Conservation (phyloP, 2,329 filamentous ascomycete species). For the Aspergillus transmontanensis region DNA sequence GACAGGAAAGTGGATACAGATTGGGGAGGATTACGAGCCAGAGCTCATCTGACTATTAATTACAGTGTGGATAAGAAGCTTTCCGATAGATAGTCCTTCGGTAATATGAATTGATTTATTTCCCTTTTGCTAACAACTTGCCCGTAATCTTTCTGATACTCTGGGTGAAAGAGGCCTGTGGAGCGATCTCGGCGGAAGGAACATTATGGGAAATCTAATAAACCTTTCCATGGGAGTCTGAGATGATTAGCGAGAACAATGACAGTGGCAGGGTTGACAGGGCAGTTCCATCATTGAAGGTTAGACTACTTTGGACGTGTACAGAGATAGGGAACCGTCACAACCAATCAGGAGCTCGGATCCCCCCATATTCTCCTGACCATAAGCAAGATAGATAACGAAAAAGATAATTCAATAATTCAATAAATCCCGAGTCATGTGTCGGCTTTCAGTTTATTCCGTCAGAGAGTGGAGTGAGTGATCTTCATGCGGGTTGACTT, state of each 20-base stretch:
- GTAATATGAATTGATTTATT: neutral
- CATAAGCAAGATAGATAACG: neutral
- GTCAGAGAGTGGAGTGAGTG: neutral
- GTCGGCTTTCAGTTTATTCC: no score
- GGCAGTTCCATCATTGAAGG: no score
- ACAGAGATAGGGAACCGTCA: neutral
- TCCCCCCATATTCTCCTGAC: neutral
- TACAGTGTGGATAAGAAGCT: neutral
- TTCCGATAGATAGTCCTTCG: neutral
- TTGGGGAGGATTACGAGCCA: neutral
- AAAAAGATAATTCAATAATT: neutral
- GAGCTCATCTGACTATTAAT: slow-evolving; percentile 1
- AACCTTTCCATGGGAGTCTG: no score
- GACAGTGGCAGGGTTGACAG: no score
- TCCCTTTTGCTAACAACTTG: neutral
- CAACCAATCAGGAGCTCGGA: neutral
- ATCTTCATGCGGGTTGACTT: neutral
- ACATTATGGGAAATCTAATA: no score
- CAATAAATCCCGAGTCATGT: neutral
- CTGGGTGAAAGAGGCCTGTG: neutral
- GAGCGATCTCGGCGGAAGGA: neutral
- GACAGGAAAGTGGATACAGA: neutral
- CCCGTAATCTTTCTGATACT: neutral
- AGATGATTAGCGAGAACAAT: no score
- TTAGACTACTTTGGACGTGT: neutral